These are phyloP conservation scores for Penicillium sp. DNA, from an alignment of 2,329 filamentous ascomycete species.

Conservation along the genomic window DNA sequence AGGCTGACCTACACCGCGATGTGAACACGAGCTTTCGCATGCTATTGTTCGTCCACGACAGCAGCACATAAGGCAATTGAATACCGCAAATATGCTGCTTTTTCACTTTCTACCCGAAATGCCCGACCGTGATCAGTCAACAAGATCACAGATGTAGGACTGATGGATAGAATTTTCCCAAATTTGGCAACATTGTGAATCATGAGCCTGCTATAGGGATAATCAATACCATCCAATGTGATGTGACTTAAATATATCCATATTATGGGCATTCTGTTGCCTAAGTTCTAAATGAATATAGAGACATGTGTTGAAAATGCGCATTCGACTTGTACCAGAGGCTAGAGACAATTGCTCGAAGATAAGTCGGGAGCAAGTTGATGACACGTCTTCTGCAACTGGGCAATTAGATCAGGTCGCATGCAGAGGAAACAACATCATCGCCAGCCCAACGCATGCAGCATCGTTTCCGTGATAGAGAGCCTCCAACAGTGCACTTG, in stretches of 20 bases:
- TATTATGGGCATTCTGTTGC: no score
- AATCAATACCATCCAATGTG: no score
- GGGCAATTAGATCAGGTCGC: not conserved
- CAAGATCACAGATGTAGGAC: no score
- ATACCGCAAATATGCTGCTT: not conserved
- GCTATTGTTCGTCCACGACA: not conserved
- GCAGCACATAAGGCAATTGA: not conserved
- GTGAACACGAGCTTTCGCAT: not conserved
- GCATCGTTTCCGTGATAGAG: not conserved
- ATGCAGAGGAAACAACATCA: not conserved
- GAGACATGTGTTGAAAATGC: not conserved
- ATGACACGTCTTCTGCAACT: not conserved
- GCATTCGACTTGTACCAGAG: not conserved
- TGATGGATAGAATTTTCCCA: no score
- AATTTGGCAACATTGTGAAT: no score
- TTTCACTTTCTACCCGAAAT: not conserved
- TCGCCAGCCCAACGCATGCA: not conserved
- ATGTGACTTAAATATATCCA: no score
- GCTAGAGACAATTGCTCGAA: not conserved
- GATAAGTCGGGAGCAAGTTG: not conserved
- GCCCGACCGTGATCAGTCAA: not conserved
- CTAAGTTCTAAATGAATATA: no score
- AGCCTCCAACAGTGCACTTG: not conserved
- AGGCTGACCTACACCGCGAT: not conserved
- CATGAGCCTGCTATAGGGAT: no score